Percentiles rank a stretch among this genome's conserved stretches.
Conservation (phyloP, 371 early-diverging fungal genomes). For the Mucor racemosus region DNA sequence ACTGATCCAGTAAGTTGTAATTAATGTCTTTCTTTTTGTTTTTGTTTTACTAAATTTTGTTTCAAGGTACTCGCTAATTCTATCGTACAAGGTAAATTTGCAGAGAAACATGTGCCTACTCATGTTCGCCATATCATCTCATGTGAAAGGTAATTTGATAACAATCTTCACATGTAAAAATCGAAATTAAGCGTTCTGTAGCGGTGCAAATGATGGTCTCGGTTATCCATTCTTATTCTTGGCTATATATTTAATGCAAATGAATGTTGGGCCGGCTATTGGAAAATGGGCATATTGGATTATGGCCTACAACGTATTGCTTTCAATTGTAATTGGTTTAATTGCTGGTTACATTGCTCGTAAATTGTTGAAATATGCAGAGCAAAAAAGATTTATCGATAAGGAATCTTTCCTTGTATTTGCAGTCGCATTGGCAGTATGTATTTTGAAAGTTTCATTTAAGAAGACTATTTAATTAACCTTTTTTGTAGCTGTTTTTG, state of each 20-base stretch:
- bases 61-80: slow-evolving; percentile 73
- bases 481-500: slow-evolving; percentile 59
- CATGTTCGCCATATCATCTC: slow-evolving; percentile 83
- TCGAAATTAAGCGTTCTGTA: slow-evolving; percentile 3
- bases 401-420: slow-evolving; percentile 91
- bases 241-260: slow-evolving; percentile 70
- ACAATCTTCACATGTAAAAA: neutral
- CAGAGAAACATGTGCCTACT: slow-evolving; percentile 84
- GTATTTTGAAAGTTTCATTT: slow-evolving; percentile 2
- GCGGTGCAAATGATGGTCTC: slow-evolving; percentile 84
- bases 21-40: too few species aligned
- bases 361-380: slow-evolving; percentile 71
- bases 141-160: slow-evolving; percentile 65
- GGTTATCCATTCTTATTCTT: slow-evolving; percentile 90
- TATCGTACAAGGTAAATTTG: slow-evolving; percentile 93
- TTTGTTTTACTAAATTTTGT: too few species aligned
- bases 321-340: slow-evolving; percentile 81
- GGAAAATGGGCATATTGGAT: slow-evolving; percentile 75
- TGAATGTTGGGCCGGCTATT: slow-evolving; percentile 65
- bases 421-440: slow-evolving; percentile 82
- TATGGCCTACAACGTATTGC: slow-evolving; percentile 74
- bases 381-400: slow-evolving; percentile 77
- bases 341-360: slow-evolving; percentile 77
- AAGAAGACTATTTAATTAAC: neutral
- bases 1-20: slow-evolving; percentile 53